phyloP scores from a whole-genome alignment of 768 basidiomycete genomes.

The Leccinum pellstonianum region DNA sequence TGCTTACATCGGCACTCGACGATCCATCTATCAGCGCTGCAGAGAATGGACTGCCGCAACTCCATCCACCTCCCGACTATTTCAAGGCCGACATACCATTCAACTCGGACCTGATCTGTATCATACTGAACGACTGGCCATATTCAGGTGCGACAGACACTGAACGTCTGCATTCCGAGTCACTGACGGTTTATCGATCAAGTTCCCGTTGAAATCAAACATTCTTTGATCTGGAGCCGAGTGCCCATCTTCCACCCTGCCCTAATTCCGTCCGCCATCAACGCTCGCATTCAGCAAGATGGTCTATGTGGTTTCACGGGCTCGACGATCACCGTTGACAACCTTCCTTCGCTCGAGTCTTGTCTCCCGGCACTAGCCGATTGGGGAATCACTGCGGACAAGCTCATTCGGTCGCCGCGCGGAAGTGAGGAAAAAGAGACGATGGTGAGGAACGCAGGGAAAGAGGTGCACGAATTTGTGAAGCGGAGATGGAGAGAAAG shows the following conservation, averaged over 20 bases:
- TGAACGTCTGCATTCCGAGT: background rate
- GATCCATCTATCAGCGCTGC: slow-evolving; percentile 24
- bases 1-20: slow-evolving; percentile 57
- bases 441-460: slow-evolving; percentile 49
- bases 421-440: slow-evolving; percentile 54
- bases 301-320: slow-evolving; percentile 87
- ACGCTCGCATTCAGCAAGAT: slow-evolving; percentile 63
- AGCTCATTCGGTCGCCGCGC: slow-evolving; percentile 50
- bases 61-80: slow-evolving; percentile 42
- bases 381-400: slow-evolving; percentile 68
- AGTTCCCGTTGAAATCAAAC: slow-evolving; percentile 74
- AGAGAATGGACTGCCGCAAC: slow-evolving; percentile 1
- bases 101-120: slow-evolving; percentile 52
- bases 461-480: slow-evolving; percentile 64
- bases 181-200: background rate
- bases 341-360: slow-evolving; percentile 54
- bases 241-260: slow-evolving; percentile 66
- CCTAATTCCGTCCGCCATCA: slow-evolving; percentile 50
- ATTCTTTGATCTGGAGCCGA: slow-evolving; percentile 75
- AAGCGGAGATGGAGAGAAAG: slow-evolving; percentile 62
- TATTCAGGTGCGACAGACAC: slow-evolving; percentile 60
- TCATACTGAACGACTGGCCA: slow-evolving; percentile 86
- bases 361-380: slow-evolving; percentile 65
- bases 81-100: slow-evolving; percentile 63
- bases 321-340: slow-evolving; percentile 45